phyloP scores from a whole-genome alignment of 306 rosid genomes.

The Pterocarpus santalinus region DNA sequence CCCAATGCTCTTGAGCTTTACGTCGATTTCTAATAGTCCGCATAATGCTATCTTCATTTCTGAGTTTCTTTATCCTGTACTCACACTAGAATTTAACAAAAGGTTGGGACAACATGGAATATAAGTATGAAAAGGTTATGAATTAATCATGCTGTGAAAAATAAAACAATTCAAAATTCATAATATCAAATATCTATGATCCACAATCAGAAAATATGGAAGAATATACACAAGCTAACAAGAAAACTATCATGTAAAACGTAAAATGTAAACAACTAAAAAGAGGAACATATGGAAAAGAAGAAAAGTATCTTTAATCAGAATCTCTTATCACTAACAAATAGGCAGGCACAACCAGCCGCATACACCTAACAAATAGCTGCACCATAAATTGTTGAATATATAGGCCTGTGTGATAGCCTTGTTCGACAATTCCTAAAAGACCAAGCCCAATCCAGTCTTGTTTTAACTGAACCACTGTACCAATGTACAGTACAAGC shows the following conservation, averaged over 20 bases:
- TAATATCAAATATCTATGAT: constrained; percentile 5
- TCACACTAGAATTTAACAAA: constrained; percentile 68
- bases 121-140: constrained; percentile 29
- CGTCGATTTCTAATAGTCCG: constrained; percentile 75
- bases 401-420: background rate
- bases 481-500: background rate
- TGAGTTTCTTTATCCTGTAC: constrained; percentile 80
- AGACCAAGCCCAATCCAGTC: background rate
- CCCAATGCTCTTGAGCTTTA: constrained; percentile 90
- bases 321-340: constrained; percentile 23
- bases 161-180: constrained; percentile 2
- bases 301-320: background rate
- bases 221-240: background rate
- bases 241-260: background rate
- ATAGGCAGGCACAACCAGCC: background rate
- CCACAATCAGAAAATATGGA: background rate
- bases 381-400: background rate
- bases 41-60: constrained; percentile 79
- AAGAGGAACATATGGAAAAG: background rate
- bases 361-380: background rate
- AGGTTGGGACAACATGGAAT: constrained; percentile 36
- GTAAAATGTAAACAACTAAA: background rate
- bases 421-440: constrained; percentile 11
- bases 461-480: constrained; percentile 23
- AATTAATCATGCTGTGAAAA: constrained; percentile 14